Conservation (phyloP, 78 protist species). For the Dictyostelium discoideum region DNA sequence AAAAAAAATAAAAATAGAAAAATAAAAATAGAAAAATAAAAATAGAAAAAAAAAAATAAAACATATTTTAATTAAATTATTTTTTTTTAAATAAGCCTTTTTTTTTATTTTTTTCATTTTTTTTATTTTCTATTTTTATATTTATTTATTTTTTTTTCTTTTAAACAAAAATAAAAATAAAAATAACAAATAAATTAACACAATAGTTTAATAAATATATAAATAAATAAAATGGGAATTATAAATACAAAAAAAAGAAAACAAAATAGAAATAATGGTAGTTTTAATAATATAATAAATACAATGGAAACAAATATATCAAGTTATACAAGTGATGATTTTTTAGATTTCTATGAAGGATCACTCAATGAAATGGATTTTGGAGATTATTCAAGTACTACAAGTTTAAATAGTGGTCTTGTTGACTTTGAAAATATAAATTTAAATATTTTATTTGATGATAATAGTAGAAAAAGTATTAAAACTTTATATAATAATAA, state of each 20-base stretch:
- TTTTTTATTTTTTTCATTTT: not conserved
- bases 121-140: too few species aligned
- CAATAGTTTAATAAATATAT: not conserved
- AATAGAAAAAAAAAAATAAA: too few species aligned
- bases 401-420: not conserved
- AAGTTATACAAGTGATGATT: constrained; percentile 6
- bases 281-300: not conserved
- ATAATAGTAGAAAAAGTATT: not conserved
- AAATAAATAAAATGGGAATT: not conserved
- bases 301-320: not conserved
- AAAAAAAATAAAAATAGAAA: too few species aligned
- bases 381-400: not conserved
- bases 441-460: not conserved
- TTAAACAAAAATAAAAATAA: too few species aligned
- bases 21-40: too few species aligned
- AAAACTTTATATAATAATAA: not conserved
- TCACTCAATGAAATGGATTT: not conserved
- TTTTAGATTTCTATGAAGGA: not conserved
- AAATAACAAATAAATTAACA: too few species aligned
- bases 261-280: not conserved
- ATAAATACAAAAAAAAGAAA: not conserved
- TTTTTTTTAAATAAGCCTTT: too few species aligned
- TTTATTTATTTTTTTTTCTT: not conserved
- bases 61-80: too few species aligned
- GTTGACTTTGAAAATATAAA: not conserved